Percentiles rank a stretch among this genome's conserved stretches.
phyloP scores from a whole-genome alignment of 108 stramenopile genomes.

The Nannochloropsis oceanica region DNA sequence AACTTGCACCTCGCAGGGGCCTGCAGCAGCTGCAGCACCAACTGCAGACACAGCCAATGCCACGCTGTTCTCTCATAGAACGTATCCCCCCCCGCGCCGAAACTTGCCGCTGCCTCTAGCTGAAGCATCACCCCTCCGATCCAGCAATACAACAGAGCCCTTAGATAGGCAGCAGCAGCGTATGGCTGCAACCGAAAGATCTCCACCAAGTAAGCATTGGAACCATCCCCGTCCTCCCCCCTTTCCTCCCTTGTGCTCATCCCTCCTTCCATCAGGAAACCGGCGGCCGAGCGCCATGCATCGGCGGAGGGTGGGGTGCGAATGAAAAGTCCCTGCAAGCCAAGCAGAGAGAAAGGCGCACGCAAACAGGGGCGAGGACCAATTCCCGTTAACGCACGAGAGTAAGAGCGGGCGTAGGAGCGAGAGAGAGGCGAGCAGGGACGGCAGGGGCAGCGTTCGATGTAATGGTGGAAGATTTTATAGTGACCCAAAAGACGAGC shows the following conservation, averaged over 20 bases:
- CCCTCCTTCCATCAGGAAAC: neutral
- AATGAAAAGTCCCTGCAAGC: neutral
- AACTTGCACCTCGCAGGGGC: neutral
- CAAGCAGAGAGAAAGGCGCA: neutral
- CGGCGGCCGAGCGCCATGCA: neutral
- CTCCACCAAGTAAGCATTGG: neutral
- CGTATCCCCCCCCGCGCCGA: neutral
- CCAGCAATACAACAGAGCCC: neutral
- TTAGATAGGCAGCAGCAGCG: neutral
- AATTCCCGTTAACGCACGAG: neutral
- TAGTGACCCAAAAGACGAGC: neutral
- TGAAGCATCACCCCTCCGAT: neutral
- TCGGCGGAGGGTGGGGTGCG: neutral
- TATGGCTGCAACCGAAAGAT: neutral
- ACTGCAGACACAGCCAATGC: neutral
- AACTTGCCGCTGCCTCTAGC: neutral
- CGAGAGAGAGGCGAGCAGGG: neutral
- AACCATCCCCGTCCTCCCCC: neutral
- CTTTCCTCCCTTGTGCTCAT: neutral
- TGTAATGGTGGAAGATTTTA: neutral
- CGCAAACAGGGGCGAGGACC: neutral
- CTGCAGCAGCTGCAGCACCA: neutral
- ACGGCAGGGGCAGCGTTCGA: neutral
- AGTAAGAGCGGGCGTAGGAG: neutral
- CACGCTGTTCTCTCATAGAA: neutral